Base-by-base conservation (phyloP, 2,329 filamentous ascomycete species). In the Orbilia oligospora region DNA sequence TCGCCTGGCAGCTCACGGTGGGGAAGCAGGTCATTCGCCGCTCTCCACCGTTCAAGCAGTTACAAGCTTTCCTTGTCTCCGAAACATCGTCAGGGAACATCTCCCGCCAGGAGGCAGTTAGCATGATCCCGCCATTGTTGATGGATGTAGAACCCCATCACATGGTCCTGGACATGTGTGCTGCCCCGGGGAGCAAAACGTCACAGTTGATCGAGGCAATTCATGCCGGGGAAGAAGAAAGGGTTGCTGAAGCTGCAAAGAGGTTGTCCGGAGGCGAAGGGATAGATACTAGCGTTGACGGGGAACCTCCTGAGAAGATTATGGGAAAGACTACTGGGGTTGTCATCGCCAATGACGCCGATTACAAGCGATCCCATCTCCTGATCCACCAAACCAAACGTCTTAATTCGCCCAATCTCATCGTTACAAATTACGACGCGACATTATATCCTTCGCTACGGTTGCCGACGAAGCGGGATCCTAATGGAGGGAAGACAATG, bases 31-130 rank as follows among this genome's bases (percentile, higher is more conserved):
- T 98, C 81, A 89, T 99, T 80, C 92, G 96, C 82, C 94, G 94
- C 84, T 97, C 97, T 85, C 90, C 93, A 41, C 96, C 96, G 1
- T 99, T 99, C 84, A 91, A 94, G 63, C 92, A 93, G 30, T 98
- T 99, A 86, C 96, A 99, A 85, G 97, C 97, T 84, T 99, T 97
- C 87, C 88, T 99, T 64, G 96, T 99, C 63, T 97, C 95, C 66
- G 96, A 99, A 87, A 97, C 96, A 3, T 94, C 92, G 71, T 94
- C 98, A 22, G 96, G 96, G 82, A 99, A 98, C 84, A 98, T 99
- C 83, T 97, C 93, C 85, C 90, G 96, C 82, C 96, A 99, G 85
- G 96, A 99, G 86, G 92, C 97, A 53, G 96, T 99, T 83, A 97
- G 93, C 87, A 99, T 99, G 96, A 98, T 99, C 80, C 96, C 96